Evolutionary conservation across 2,329 filamentous ascomycete genomes (phyloP).

Genomic region (Sclerotiophoma versabilis): DNA sequence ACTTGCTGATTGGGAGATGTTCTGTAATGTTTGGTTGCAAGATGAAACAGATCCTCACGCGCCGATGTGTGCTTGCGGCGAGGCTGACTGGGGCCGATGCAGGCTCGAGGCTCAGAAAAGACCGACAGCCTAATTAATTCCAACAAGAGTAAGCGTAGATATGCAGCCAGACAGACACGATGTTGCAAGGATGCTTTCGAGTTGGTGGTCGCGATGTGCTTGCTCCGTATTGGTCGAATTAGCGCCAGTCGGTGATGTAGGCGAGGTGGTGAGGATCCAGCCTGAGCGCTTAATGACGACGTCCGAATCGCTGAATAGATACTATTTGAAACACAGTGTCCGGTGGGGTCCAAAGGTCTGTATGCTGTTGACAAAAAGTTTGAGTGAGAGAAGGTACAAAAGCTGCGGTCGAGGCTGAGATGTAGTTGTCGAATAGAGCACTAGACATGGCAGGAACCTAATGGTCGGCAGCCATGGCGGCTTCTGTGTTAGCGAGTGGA

Average conservation of each 20-base stretch:
- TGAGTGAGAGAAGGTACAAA: constrained; percentile 21
- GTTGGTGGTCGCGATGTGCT: constrained; percentile 16
- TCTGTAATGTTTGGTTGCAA: constrained; percentile 29
- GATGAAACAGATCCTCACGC: constrained; percentile 38
- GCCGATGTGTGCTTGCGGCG: constrained; percentile 35
- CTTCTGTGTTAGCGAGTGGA: constrained; percentile 23
- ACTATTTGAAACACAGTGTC: constrained; percentile 40
- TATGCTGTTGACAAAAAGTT: constrained; percentile 31
- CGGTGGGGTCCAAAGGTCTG: constrained; percentile 30
- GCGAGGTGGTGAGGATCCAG: constrained; percentile 28
- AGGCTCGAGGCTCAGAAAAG: constrained; percentile 23
- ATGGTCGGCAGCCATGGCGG: constrained; percentile 35
- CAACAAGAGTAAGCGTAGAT: constrained; percentile 28
- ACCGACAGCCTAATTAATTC: constrained; percentile 7
- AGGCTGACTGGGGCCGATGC: constrained; percentile 39
- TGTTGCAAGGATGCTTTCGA: constrained; percentile 14
- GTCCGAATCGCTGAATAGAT: constrained; percentile 36
- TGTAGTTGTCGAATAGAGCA: constrained; percentile 24
- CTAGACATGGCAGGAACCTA: constrained; percentile 27
- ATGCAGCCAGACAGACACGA: constrained; percentile 29
- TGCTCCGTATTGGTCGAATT: constrained; percentile 43
- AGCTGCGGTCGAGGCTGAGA: constrained; percentile 16
- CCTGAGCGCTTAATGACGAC: constrained; percentile 44
- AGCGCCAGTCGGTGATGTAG: constrained; percentile 37
- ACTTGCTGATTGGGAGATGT: constrained; percentile 31